Evolutionary conservation across 2,329 filamentous ascomycete species (phyloP).

Genomic region (Helminthosporium solani): DNA sequence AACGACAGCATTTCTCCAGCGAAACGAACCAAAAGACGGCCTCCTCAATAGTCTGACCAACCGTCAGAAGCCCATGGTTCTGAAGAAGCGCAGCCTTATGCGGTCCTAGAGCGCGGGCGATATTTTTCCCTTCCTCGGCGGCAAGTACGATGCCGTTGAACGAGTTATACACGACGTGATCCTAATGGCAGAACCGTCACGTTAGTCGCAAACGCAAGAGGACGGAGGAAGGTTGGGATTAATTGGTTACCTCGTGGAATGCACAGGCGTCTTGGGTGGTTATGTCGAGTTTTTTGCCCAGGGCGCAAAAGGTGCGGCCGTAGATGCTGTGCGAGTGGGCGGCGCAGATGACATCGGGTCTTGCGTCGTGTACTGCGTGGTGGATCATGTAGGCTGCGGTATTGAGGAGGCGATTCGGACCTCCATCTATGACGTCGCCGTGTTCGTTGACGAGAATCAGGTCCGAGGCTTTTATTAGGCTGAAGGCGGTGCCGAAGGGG

Average conservation of each 20-base stretch:
- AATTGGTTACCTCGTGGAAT: slow-evolving; percentile 46
- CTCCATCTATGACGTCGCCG: slow-evolving; percentile 65
- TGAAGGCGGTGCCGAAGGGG: slow-evolving; percentile 64
- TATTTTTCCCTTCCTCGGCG: slow-evolving; percentile 55
- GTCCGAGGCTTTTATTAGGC: slow-evolving; percentile 63
- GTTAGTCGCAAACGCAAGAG: too few relatives aligned
- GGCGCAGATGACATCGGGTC: slow-evolving; percentile 60
- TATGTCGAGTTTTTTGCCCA: slow-evolving; percentile 61
- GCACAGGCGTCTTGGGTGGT: slow-evolving; percentile 60
- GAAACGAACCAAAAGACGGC: slow-evolving; percentile 56
- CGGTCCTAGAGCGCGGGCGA: slow-evolving; percentile 50
- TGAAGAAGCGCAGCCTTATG: slow-evolving; percentile 56
- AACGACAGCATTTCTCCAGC: slow-evolving; percentile 56
- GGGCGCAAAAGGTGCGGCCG: slow-evolving; percentile 62
- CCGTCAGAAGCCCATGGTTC: slow-evolving; percentile 56
- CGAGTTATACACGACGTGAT: slow-evolving; percentile 54
- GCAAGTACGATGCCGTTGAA: slow-evolving; percentile 57
- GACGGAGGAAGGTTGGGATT: background rate
- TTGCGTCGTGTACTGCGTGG: slow-evolving; percentile 58
- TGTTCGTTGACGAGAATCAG: slow-evolving; percentile 65
- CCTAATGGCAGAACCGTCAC: slow-evolving; percentile 40
- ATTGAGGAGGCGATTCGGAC: slow-evolving; percentile 43
- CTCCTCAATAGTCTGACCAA: slow-evolving; percentile 53
- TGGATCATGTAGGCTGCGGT: slow-evolving; percentile 61
- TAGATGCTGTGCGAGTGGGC: slow-evolving; percentile 61